Evolutionary conservation across 2,329 filamentous ascomycete species (phyloP), one percentile per base, ranked within the genome.

Genomic region (Plenodomus tracheiphilus): DNA sequence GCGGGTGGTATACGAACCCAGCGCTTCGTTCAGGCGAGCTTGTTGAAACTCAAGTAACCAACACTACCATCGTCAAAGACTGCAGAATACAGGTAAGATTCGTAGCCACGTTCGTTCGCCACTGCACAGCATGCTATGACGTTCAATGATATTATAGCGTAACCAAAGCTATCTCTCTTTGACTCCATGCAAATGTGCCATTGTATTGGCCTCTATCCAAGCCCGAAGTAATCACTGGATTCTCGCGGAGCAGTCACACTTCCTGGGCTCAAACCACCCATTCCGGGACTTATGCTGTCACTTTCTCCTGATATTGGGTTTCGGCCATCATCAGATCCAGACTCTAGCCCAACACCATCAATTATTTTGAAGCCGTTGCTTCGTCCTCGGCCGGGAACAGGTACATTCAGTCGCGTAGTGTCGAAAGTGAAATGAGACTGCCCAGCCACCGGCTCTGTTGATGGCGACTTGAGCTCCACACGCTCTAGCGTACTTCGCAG

Each of bases 401-500:
- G 68, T 8, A 72, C 58, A n/a, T 52, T 60, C 18, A 72, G 49
- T 35, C 59, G 61, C 35, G 55, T 58, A 16, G 58, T 54, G 25
- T 70, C 62, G 41, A 70, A 71, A 6, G 62, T 60, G 41, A 72
- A 71, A n/a, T 65, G 63, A 28, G 62, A 54, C 47, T 62, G 62
- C 15, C 52, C 61, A 35, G 51, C 47, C 16, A 49, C 54, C 22
- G 58, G 51, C 37, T 61, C 61, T 41, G 59, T 62, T 41, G 59
- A 57, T 17, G 69, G 67, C 21, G 59, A 64, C 53, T 61, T 69
- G 32, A 74, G 54, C 47, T 74, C 71, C 22, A 73, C 70, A 30
- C 70, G 77, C 58, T 84, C 81, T 71, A 95, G 79, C 2, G 88
- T 88, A 61, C 87, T 83, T 45, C 83, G 79, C 41, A 99, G 78